These are phyloP conservation scores for Solanum lignicaule DNA, from an alignment of 257 asterid species.

Conservation along the genomic window DNA sequence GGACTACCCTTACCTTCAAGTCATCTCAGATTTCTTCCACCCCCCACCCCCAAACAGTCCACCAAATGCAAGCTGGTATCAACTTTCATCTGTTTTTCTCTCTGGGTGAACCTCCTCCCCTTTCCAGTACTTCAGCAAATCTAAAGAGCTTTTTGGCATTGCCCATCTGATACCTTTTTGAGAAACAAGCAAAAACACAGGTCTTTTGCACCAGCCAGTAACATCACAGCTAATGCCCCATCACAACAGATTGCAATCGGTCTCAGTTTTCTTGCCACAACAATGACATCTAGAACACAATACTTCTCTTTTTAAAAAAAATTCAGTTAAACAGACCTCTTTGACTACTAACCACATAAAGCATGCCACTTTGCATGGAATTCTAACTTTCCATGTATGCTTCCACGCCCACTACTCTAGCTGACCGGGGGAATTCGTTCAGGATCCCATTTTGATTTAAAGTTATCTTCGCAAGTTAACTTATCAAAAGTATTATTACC, in stretches of 20 bases:
- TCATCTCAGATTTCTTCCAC: neutral
- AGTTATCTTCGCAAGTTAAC: neutral
- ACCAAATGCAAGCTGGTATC: neutral
- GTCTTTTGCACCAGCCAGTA: neutral
- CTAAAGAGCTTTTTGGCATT: neutral
- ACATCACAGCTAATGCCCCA: neutral
- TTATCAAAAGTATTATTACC: neutral
- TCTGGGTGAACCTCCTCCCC: neutral
- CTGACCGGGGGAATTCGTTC: neutral
- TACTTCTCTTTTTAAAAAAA: neutral
- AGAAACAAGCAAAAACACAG: neutral
- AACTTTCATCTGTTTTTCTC: neutral
- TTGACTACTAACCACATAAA: neutral
- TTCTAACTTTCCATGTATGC: neutral
- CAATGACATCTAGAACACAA: neutral
- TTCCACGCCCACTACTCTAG: neutral
- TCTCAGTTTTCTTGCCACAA: neutral
- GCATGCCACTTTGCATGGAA: neutral
- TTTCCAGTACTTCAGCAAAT: neutral
- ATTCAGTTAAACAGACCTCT: neutral
- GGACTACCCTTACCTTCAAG: neutral
- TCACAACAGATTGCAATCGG: neutral
- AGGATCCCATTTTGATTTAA: neutral
- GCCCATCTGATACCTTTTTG: neutral
- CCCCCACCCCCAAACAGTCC: neutral